These are phyloP conservation scores for Omphalotus olearius DNA, from an alignment of 1,284 basidiomycete species.

Conservation along the genomic window DNA sequence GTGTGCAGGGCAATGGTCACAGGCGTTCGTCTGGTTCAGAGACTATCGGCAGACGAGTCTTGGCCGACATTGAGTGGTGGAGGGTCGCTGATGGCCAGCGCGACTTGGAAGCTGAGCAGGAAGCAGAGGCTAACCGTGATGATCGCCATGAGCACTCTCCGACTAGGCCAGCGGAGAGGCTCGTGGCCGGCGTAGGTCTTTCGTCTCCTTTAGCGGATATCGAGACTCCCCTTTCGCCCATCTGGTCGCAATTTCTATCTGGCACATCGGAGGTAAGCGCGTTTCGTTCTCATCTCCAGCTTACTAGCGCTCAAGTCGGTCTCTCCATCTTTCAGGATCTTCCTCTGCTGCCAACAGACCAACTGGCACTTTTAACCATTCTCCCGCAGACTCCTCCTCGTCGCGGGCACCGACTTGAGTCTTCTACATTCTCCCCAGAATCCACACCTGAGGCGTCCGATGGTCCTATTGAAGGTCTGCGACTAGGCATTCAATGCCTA, in stretches of 20 bases:
- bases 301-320: not conserved
- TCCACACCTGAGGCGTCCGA: conserved; percentile 49
- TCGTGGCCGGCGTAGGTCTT: conserved; percentile 18
- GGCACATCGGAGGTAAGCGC: conserved; percentile 31
- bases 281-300: not conserved
- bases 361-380: conserved; percentile 49
- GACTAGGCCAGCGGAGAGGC: conserved; percentile 17
- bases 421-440: conserved; percentile 51
- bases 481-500: conserved; percentile 31
- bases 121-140: conserved; percentile 28
- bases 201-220: conserved; percentile 20
- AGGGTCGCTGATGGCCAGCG: conserved; percentile 66
- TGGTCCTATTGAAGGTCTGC: conserved; percentile 39
- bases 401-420: conserved; percentile 37
- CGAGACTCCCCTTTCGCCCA: conserved; percentile 24
- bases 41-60: conserved; percentile 56
- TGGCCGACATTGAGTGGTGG: conserved; percentile 85
- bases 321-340: conserved; percentile 20
- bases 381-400: conserved; percentile 46
- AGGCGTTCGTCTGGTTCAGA: conserved; percentile 66
- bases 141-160: conserved; percentile 21
- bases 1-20: conserved; percentile 38
- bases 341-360: conserved; percentile 21
- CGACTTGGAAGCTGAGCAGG: conserved; percentile 39
- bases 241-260: conserved; percentile 19